phyloP scores from a whole-genome alignment of 1,284 basidiomycete genomes.

The Tremellales sp. region DNA sequence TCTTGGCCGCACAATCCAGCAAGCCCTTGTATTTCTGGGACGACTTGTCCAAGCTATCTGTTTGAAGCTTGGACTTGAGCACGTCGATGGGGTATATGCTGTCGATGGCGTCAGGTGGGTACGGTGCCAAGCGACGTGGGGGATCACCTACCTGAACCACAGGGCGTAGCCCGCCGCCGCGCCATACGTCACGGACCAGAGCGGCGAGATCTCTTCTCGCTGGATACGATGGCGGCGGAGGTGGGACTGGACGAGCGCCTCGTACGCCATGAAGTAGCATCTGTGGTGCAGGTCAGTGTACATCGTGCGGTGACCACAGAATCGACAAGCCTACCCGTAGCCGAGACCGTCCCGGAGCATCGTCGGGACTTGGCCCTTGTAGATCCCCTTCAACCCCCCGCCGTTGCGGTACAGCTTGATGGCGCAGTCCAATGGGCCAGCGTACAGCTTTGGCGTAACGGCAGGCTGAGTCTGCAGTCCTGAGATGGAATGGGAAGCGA shows the following conservation, averaged over 20 bases:
- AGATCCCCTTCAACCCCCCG: conserved; percentile 82
- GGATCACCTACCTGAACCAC: conserved; percentile 36
- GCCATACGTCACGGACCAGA: conserved; percentile 76
- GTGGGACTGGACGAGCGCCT: conserved; percentile 83
- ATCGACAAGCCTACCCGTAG: conserved; percentile 56
- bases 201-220: conserved; percentile 70
- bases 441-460: conserved; percentile 61
- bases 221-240: conserved; percentile 64
- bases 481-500: conserved; percentile 33
- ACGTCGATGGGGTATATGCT: conserved; percentile 90
- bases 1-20: conserved; percentile 73
- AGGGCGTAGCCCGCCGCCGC: conserved; percentile 61
- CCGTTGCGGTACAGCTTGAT: conserved; percentile 65
- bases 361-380: conserved; percentile 89
- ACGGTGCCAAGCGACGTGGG: neutral
- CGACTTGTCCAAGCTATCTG: conserved; percentile 72
- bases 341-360: conserved; percentile 80
- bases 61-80: conserved; percentile 93
- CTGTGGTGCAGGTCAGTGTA: conserved; percentile 14
- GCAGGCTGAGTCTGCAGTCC: conserved; percentile 84
- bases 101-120: conserved; percentile 17
- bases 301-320: neutral
- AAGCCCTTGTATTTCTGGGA: conserved; percentile 77
- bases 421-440: conserved; percentile 81
- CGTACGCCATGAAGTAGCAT: conserved; percentile 89